Base-by-base conservation (phyloP, 2,329 filamentous ascomycete species). In the Aspergillus uvarum region DNA sequence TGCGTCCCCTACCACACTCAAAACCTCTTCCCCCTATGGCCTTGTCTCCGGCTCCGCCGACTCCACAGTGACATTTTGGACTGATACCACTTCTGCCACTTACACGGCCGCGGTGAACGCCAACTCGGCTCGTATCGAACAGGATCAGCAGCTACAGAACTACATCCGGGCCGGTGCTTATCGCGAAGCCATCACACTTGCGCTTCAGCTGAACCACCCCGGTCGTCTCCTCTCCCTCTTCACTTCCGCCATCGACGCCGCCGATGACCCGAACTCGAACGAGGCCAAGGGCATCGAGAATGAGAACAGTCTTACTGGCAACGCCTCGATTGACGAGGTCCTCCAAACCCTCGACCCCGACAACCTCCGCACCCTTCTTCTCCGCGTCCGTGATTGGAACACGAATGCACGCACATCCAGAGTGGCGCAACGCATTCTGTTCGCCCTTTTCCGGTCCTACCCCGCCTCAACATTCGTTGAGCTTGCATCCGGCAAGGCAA, bases 51-150 rank as follows among this genome's bases (percentile, higher is more conserved):
- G 93, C 38, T 93, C 91, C 59, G 94, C 90, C 55, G 95, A 99
- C 76, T 93, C 92, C 35, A 93, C 92, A 0, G 86, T 99, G 42
- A 96, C 92, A 0, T 96, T 98, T 79, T 99, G 95, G 95, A 88
- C 87, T 69, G 95, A 99, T 72, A 97, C 92, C 2, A 96, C 92
- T 0, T 85, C 87, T 4, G 83, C 90, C 60, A 96, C 94, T 0
- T 88, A 91, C 62, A 86, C 87, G 16, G 88, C 89, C 2, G 86
- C 90, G 0, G 89, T 89, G 1, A 85, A 87, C 47, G 90, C 89
- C 4, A 89, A 89, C 38, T 87, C 90, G 5, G 87, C 89, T 72
- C 85, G 94, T 57, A 89, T 96, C 51, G 94, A 99, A 77, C 91
- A 97, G 75, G 94, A 98, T 71, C 95, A 99, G 72, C 87, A 94